phyloP scores from a whole-genome alignment of 805 yeast species.

The Starmerella tilneyi region DNA sequence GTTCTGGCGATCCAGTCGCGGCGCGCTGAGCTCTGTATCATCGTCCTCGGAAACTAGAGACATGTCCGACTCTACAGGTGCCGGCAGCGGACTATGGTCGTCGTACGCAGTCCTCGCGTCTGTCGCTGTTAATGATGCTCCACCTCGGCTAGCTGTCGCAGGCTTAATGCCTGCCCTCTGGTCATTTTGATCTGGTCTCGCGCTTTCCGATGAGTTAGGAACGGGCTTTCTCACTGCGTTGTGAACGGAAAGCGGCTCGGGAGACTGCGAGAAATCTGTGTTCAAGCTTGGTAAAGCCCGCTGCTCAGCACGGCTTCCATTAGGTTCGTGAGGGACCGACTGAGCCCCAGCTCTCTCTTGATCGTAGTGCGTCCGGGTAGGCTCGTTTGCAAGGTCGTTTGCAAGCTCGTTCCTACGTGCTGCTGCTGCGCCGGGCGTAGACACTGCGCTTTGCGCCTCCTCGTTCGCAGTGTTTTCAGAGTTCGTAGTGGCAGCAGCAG shows the following conservation, averaged over 20 bases:
- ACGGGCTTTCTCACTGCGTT: slow-evolving; percentile 5
- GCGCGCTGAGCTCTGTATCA: slow-evolving; percentile 1
- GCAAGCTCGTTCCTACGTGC: not conserved
- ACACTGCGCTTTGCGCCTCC: not conserved
- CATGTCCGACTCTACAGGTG: not conserved
- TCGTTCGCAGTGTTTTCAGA: too few species aligned
- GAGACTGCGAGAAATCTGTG: slow-evolving; percentile 1
- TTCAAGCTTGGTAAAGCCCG: not conserved
- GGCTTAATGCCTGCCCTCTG: too few species aligned
- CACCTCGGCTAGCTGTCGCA: too few species aligned
- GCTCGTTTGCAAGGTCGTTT: not conserved
- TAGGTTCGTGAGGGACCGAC: not conserved
- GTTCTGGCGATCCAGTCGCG: slow-evolving; percentile 9
- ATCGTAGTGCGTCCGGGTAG: not conserved
- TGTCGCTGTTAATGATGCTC: too few species aligned
- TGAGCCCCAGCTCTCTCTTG: not conserved
- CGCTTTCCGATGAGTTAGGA: not conserved
- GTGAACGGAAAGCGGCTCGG: not conserved
- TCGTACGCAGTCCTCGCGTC: too few species aligned
- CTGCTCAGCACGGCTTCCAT: not conserved
- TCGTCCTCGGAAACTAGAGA: not conserved
- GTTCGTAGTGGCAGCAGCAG: not conserved
- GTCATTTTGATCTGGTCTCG: too few species aligned
- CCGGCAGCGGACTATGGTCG: slow-evolving; percentile 2
- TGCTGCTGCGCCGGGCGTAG: not conserved